Conservation (phyloP, 1,139 yeast species). For the Yamadazyma diddensiae region DNA sequence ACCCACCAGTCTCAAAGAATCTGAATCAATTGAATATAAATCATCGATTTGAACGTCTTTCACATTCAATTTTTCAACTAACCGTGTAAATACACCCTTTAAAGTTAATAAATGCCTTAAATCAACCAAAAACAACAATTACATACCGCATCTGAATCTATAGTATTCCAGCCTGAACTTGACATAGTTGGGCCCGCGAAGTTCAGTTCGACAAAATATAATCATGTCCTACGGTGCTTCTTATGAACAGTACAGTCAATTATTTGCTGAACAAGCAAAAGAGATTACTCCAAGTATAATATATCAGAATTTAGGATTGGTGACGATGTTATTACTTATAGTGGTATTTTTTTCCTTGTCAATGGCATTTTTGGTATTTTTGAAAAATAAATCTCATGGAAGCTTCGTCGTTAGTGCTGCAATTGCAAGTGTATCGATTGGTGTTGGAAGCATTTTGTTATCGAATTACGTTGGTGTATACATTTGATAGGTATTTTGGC, state of each 20-base stretch:
- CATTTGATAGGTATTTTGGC: conserved; percentile 20
- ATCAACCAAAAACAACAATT: conserved; percentile 5
- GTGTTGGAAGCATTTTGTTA: conserved; percentile 35
- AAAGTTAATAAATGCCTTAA: conserved; percentile 6
- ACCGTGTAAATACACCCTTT: conserved; percentile 66
- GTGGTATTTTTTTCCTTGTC: conserved; percentile 38
- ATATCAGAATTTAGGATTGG: conserved; percentile 16
- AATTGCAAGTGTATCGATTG: conserved; percentile 39
- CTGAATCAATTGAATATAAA: conserved; percentile 52
- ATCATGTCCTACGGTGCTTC: conserved; percentile 27
- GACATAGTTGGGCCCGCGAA: conserved; percentile 3
- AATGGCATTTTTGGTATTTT: conserved; percentile 34
- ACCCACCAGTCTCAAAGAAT: conserved; percentile 33
- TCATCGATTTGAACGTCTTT: conserved; percentile 59
- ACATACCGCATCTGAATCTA: conserved; percentile 66
- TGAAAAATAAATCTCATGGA: conserved; percentile 27
- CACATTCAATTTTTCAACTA: conserved; percentile 58
- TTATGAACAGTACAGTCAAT: conserved; percentile 27
- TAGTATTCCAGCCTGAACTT: conserved; percentile 60
- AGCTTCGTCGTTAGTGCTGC: conserved; percentile 29
- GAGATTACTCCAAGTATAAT: conserved; percentile 23
- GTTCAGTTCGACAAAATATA: not conserved
- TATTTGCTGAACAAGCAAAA: conserved; percentile 22
- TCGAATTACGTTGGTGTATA: conserved; percentile 47
- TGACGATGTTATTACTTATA: conserved; percentile 21